Evolutionary conservation across 2,329 filamentous ascomycete species (phyloP), one percentile per base, ranked within the genome.

Genomic region (Penicillium sumatraense): DNA sequence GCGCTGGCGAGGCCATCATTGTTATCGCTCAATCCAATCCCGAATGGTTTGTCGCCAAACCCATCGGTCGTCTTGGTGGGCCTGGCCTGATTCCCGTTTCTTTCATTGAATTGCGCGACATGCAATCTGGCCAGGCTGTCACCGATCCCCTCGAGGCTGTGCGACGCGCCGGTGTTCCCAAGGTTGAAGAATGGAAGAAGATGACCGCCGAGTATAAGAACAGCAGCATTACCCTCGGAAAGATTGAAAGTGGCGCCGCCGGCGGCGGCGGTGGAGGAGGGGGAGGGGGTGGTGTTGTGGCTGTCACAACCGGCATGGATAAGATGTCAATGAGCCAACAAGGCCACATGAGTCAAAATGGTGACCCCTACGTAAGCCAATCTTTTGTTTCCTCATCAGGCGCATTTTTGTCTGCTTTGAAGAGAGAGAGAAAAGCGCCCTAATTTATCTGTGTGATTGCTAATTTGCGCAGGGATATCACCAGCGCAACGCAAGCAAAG

Each of bases 131-230:
- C 48, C 86, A 90, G 63, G 84, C 93, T 0, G 91, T 97, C 1
- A 75, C 84, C 16, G 91, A 98, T 72, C 86, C 93, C 0, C 82
- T 90, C 23, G 93, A 93, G 26, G 93, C 95, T 1, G 91, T 99
- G 53, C 86, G 86, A 66, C 87, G 88, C 65, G 95, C 95, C 1
- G 93, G 93, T 18, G 93, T 99, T 7, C 95, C 95, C 11, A 89
- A 88, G 68, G 95, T 99, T 3, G 95, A 99, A 71, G 95, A 99
- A 68, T 99, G 95, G 95, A 99, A 99, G 81, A 96, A 96, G 78
- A 97, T 97, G 91, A 93, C 95, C 0, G 93, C 93, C 53, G 93
- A 97, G 61, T 99, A 99, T 78, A 99, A 99, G 81, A 97, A 98
- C 73, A 96, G 93, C 73, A 98, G 95, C 76, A 98, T 99, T 71